Evolutionary conservation across 768 basidiomycete species (phyloP), one percentile per base, ranked within the genome.

Genomic region (Termitomyces sp.): DNA sequence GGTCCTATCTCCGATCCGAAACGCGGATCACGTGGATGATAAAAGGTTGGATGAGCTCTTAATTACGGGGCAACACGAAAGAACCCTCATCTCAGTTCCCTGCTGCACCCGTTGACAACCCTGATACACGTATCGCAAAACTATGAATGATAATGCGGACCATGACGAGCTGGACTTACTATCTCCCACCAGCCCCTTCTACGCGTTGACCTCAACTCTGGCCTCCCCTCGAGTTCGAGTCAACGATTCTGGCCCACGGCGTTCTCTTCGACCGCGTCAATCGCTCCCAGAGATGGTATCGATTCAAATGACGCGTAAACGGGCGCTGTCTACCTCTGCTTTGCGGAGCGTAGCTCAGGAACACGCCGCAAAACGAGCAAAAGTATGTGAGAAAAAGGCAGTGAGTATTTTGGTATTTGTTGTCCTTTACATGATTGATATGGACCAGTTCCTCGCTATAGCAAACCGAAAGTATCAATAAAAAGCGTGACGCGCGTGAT

Each of bases 381-480:
- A 69, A 54, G 51, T 67, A 45, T 68, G 73, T 11, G 67, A 71
- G 50, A 76, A 74, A 56, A 79, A 79, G 58, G 72, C 71, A 50
- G 79, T 79, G 61, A 59, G 62, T 53, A 36, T 26, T 26, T 49
- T 18, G 18, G 8, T 40, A 40, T 18, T 8, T 51, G 38, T 18
- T 54, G 20, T 40, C 9, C 8, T 28, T 32, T 8, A 36, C 13
- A 18, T 26, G 36, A 22, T 16, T 49, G 8, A 30, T 41, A 18
- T 26, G 30, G 13, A 45, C 35, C 24, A n/a, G 47, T 54, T 43
- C 36, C 30, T 52, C 30, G 11, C 24, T 41, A 8, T 56, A 82
- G 81, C 68, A 72, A 52, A 83, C 80, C 2, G 66, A 72, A 40
- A 66, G 70, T 5, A 62, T 71, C 16, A 76, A 75, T 48, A 62